Evolutionary conservation across 352 stramenopile species (phyloP), one percentile per base, ranked within the genome.

Genomic region (Phytophthora sp.): DNA sequence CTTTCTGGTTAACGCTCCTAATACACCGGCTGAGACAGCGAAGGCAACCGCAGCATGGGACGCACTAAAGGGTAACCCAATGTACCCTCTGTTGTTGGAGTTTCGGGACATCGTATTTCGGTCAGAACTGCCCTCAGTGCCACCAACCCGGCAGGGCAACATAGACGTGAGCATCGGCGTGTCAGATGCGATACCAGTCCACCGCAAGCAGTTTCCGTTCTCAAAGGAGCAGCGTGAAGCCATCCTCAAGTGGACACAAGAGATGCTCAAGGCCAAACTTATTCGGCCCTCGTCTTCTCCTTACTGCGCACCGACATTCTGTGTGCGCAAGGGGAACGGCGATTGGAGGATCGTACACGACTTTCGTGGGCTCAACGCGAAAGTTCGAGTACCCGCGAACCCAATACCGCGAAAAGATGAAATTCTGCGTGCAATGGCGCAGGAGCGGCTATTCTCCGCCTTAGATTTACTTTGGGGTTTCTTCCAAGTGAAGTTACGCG

Each of bases 401-500:
- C 41, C 41, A 7, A 49, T 49, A 4, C 41, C 41, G 2, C 41
- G 41, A 4, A 49, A 49, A 18, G 41, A 34, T 10, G 41, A 49
- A 20, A 49, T 49, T 8, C 23, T 34, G 4, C 21, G 41, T 9
- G 41, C 41, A 18, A 49, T 49, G 41, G 20, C 9, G 3, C 3
- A 17, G 1, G 41, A 12, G 4, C 11, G 23, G 6, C 3, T 49
- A 3, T 49, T 49, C 11, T 35, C 41, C 1, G 41, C 41, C 12
- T 20, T 49, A n/a, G 41, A 49, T 18, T 32, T 49, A 17, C 24
- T 49, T 4, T 49, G 41, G 41, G 23, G 41, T 35, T 49, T 30
- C 6, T 49, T 34, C 20, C 21, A 49, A 18, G 41, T 49, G 1
- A 31, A 32, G 6, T 13, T 49, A 4, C 20, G 24, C 4, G 41